Evolutionary conservation across 371 early-diverging fungal species (phyloP).

Genomic region (Mucor saturninus): DNA sequence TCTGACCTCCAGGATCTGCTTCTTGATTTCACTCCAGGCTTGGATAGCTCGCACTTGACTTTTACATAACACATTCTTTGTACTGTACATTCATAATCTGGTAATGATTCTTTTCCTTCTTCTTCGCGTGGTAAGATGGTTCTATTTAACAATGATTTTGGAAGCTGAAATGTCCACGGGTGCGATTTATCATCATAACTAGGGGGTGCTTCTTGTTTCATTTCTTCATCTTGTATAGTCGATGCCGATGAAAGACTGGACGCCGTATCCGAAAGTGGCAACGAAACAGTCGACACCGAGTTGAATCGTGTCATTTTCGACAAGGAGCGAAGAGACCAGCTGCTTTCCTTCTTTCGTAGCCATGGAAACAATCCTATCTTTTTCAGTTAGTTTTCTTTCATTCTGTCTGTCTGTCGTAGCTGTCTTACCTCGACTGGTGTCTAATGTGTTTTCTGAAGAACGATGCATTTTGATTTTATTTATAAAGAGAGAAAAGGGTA

Average conservation of each 20-base stretch:
- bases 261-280: not conserved
- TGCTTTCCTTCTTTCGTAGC: slow-evolving; percentile 25
- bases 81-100: slow-evolving; percentile 34
- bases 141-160: slow-evolving; percentile 15
- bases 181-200: slow-evolving; percentile 29
- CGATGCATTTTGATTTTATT: not conserved
- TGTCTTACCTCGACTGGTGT: not conserved
- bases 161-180: slow-evolving; percentile 29
- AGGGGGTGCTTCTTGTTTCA: slow-evolving; percentile 15
- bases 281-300: slow-evolving; percentile 9
- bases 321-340: slow-evolving; percentile 26
- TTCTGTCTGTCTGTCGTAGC: not conserved
- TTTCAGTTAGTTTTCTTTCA: not conserved
- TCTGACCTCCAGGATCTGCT: slow-evolving; percentile 38
- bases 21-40: slow-evolving; percentile 20
- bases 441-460: not conserved
- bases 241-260: slow-evolving; percentile 4
- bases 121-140: slow-evolving; percentile 28
- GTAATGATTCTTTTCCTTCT: slow-evolving; percentile 35
- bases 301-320: slow-evolving; percentile 1
- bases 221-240: slow-evolving; percentile 1
- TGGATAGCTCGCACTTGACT: slow-evolving; percentile 34
- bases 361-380: slow-evolving; percentile 10
- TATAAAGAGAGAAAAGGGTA: not conserved
- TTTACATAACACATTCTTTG: slow-evolving; percentile 16